A percentile compares a stretch with the other conserved stretches of the same genome.
These are phyloP conservation scores for Sphaerulina populicola DNA, from an alignment of 2,329 filamentous ascomycete species.

Conservation along the genomic window DNA sequence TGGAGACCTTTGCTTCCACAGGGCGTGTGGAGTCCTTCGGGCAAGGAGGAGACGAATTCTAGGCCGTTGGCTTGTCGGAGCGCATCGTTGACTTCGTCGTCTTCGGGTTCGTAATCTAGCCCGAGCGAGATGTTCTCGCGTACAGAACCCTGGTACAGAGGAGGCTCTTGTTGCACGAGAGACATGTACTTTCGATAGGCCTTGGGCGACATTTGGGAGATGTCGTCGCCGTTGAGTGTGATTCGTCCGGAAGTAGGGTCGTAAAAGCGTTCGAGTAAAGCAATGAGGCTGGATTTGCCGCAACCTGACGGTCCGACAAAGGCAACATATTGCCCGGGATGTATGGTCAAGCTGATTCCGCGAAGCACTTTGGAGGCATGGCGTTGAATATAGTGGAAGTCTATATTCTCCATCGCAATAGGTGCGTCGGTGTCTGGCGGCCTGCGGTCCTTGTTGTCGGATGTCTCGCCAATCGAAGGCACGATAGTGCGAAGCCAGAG, in stretches of 20 bases:
- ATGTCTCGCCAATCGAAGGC: constrained; percentile 34
- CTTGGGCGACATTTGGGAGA: constrained; percentile 51
- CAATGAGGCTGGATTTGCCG: constrained; percentile 42
- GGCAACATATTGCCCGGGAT: constrained; percentile 38
- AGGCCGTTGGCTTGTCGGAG: constrained; percentile 47
- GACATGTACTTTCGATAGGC: constrained; percentile 58
- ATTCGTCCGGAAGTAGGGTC: constrained; percentile 36
- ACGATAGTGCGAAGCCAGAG: constrained; percentile 37
- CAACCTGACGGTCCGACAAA: constrained; percentile 44
- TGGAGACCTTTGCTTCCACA: constrained; percentile 44
- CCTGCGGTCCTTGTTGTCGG: constrained; percentile 29
- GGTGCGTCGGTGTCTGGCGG: constrained; percentile 20
- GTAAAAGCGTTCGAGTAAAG: constrained; percentile 43
- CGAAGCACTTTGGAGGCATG: constrained; percentile 24
- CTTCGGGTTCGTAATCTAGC: constrained; percentile 32
- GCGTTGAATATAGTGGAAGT: constrained; percentile 28
- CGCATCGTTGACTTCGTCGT: constrained; percentile 40
- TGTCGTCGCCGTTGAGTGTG: constrained; percentile 49
- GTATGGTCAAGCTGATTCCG: constrained; percentile 25
- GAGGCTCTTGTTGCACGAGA: constrained; percentile 66
- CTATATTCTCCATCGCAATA: constrained; percentile 24
- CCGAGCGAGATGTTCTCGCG: constrained; percentile 50
- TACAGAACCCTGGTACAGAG: constrained; percentile 58
- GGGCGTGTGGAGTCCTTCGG: constrained; percentile 44
- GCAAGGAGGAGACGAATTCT: constrained; percentile 47